Evolutionary conservation across 345 rosid species (phyloP), one percentile per base, ranked within the genome.

Genomic region (Streptanthus diversifolius): DNA sequence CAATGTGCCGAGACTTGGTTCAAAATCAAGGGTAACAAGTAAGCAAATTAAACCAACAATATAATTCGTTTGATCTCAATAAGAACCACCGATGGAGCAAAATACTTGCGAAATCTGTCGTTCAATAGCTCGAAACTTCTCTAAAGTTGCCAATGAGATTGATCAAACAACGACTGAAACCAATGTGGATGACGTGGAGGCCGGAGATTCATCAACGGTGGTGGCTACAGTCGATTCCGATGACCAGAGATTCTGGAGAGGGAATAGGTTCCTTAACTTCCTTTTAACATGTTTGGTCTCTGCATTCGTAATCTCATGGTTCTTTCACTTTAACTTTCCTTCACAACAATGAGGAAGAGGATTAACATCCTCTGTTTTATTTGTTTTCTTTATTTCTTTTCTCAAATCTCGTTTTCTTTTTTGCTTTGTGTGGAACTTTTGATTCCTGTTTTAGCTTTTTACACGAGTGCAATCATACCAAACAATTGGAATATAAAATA

Each of bases 1-100:
- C 88, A 84, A 37, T 95, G 99, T 77, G 98, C 99, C 5, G 99
- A 92, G 80, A 79, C 96, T 49, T 95, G 99, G 99, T 92, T 95
- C 86, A 88, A 90, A 78, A 95, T 95, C 76, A 95, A 75, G 78
- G 98, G 99, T 74, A 90, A 92, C 78, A 90, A 83, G 99, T 92
- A 71, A 72, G 81, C 56, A 55, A 32, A 13, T 11, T 24, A 41
- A 32, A 25, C 76, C 40, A 39, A 36, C 30, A 6, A 47, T 6
- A 19, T 8, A 4, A 29, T 14, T 12, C 5, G 14, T 27, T 54
- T 72, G 25, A 63, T 58, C 54, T 56, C 25, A 43, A 29, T 68
- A 17, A 14, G 22, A 66, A 39, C 7, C 51, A 52, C 3, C 9
- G 29, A 35, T 59, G 17, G 8, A 52, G 19, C 37, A 48, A 4